These are phyloP conservation scores for Fusarium caatingaense DNA, from an alignment of 2,329 filamentous ascomycete species.

Conservation along the genomic window DNA sequence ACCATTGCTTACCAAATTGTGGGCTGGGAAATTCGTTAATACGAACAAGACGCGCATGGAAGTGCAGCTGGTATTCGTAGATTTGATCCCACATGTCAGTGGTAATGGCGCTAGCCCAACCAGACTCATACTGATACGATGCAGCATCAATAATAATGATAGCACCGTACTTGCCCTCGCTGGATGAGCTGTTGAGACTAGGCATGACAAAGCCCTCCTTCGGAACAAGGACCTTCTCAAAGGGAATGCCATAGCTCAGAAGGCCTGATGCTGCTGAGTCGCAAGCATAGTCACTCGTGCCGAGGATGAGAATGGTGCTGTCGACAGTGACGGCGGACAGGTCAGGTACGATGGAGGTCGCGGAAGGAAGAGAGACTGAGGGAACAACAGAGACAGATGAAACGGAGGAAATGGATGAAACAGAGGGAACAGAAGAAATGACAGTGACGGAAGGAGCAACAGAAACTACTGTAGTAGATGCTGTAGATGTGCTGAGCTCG, in stretches of 20 bases:
- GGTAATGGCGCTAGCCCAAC: conserved; percentile 32
- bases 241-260: conserved; percentile 33
- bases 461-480: background rate
- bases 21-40: conserved; percentile 30
- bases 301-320: conserved; percentile 6
- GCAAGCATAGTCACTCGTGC: conserved; percentile 4
- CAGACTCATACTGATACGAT: conserved; percentile 24
- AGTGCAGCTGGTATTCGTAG: conserved; percentile 26
- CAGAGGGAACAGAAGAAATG: background rate
- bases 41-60: conserved; percentile 33
- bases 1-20: conserved; percentile 19
- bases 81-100: conserved; percentile 22
- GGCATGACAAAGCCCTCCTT: conserved; percentile 17
- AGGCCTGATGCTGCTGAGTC: conserved; percentile 15
- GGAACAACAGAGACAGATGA: background rate
- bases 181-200: conserved; percentile 13
- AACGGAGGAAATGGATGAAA: background rate
- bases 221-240: conserved; percentile 21
- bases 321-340: background rate
- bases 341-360: background rate
- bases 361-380: background rate
- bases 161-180: conserved; percentile 23
- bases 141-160: conserved; percentile 26
- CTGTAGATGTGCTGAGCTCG: background rate
- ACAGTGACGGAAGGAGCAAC: background rate